Base-by-base conservation (phyloP, 169 alveolate genomes). In the Miamiensis avidus region DNA sequence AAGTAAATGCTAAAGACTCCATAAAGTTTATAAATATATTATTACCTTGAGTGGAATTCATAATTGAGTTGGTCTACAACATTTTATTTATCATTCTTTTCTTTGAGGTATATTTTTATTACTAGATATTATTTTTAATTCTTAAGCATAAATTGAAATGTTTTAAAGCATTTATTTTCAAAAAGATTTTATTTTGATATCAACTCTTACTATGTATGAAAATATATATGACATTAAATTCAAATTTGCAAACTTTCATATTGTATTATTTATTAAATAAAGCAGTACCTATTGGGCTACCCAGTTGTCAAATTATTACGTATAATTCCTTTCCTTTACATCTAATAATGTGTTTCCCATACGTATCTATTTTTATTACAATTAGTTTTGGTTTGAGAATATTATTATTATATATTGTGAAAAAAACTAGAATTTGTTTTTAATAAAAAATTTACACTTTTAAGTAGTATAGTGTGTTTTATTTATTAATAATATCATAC, bases 51-150 rank as follows among this genome's bases (percentile, higher is more conserved):
- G 20, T 49, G 31, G 64, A 79, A 79, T 28, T 79, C 28, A 30
- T 79, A 65, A 28, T 29, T 79, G 26, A 34, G 65, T 26, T 33
- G 32, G 27, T 78, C n/a, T 1, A 34, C 29, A 0, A 27, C 33
- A 27, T 32, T 69, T 34, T 31, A 34, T 31, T 78, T 65, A 49
- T 29, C 28, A 27, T 34, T 72, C 31, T 79, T 49, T 79, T 79
- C 84, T 79, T 79, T 79, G 30, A 79, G 31, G 31, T 79, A 79
- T 0, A 79, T 34, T 64, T 79, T 79, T 76, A 79, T 49, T 0
- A 79, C 29, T n/a, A 79, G 34, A 49, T 31, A 29, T 64, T 69
- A 49, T 28, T 79, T 79, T 28, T 49, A 29, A 79, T 65, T 79
- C 49, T 79, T 79, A 49, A 49, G 20, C 20, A 49, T 49, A 49